These are phyloP conservation scores for Amphibolis antarctica DNA, from an alignment of 106 monocot species.

Conservation along the genomic window DNA sequence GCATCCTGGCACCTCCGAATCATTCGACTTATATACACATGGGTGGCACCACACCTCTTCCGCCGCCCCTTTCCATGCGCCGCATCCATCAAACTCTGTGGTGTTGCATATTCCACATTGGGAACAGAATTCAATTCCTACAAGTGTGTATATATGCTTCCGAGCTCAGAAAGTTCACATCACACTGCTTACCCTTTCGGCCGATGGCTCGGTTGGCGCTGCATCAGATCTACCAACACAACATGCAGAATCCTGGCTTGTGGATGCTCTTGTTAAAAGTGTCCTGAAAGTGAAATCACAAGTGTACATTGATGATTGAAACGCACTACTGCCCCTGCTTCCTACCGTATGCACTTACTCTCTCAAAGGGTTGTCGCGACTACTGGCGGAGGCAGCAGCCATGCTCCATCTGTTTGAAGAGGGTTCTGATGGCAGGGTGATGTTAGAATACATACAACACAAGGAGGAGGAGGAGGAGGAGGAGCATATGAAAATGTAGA, in stretches of 20 bases:
- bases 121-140: too few species aligned
- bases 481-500: too few species aligned
- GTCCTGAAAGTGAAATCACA: constrained; percentile 15
- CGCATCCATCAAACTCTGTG: constrained; percentile 8
- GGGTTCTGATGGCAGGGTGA: constrained; percentile 2
- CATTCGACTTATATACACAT: constrained; percentile 31
- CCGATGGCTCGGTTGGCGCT: not conserved
- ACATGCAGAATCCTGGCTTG: constrained; percentile 2
- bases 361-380: not conserved
- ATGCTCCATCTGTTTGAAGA: not conserved
- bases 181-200: constrained; percentile 19
- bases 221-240: not conserved
- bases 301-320: not conserved
- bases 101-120: too few species aligned
- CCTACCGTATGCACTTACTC: constrained; percentile 4
- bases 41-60: constrained; percentile 27
- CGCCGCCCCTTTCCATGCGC: not conserved
- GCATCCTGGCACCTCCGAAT: constrained; percentile 18
- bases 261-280: constrained; percentile 10
- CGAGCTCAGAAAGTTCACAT: too few species aligned
- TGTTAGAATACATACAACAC: not conserved
- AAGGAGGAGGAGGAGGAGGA: too few species aligned
- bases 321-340: too few species aligned
- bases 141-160: too few species aligned
- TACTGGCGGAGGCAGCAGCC: not conserved